phyloP scores from a whole-genome alignment of 2,329 filamentous ascomycete genomes.

The Westerdykella aurantiaca region DNA sequence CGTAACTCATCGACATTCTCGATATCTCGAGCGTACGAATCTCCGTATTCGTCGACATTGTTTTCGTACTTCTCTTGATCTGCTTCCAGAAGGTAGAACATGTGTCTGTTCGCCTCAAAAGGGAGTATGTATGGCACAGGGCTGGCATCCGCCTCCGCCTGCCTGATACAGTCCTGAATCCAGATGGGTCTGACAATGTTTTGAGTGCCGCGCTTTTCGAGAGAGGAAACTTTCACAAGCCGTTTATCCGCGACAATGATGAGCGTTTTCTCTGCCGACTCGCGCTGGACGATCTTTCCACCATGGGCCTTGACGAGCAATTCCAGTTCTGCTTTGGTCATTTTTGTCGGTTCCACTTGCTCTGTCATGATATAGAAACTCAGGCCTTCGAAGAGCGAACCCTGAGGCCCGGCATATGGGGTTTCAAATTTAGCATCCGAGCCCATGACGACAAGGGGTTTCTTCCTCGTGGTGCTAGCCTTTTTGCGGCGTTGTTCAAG shows the following conservation, averaged over 20 bases:
- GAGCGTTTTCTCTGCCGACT: slow-evolving; percentile 56
- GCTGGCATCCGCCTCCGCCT: slow-evolving; percentile 51
- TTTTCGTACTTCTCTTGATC: slow-evolving; percentile 51
- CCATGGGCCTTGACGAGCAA: slow-evolving; percentile 76
- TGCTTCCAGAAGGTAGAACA: slow-evolving; percentile 62
- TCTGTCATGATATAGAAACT: slow-evolving; percentile 83
- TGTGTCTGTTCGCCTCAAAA: slow-evolving; percentile 58
- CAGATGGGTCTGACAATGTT: slow-evolving; percentile 75
- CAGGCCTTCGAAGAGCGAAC: slow-evolving; percentile 66
- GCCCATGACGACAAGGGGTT: slow-evolving; percentile 68
- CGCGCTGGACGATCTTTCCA: slow-evolving; percentile 70
- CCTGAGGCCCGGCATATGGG: slow-evolving; percentile 53
- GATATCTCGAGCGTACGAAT: slow-evolving; percentile 74
- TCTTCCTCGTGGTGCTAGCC: slow-evolving; percentile 56
- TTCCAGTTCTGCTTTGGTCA: slow-evolving; percentile 73
- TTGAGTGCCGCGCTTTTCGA: slow-evolving; percentile 65
- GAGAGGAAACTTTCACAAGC: slow-evolving; percentile 72
- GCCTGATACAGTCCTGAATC: slow-evolving; percentile 73
- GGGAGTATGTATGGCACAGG: slow-evolving; percentile 58
- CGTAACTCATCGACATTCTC: slow-evolving; percentile 56
- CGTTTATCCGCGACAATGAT: slow-evolving; percentile 75
- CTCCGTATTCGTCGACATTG: slow-evolving; percentile 70
- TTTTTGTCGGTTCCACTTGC: slow-evolving; percentile 62
- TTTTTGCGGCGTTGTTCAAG: slow-evolving; percentile 64
- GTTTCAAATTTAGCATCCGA: slow-evolving; percentile 40